phyloP scores from a whole-genome alignment of 1,139 yeast species.

The Candida pseudoviswanathii region DNA sequence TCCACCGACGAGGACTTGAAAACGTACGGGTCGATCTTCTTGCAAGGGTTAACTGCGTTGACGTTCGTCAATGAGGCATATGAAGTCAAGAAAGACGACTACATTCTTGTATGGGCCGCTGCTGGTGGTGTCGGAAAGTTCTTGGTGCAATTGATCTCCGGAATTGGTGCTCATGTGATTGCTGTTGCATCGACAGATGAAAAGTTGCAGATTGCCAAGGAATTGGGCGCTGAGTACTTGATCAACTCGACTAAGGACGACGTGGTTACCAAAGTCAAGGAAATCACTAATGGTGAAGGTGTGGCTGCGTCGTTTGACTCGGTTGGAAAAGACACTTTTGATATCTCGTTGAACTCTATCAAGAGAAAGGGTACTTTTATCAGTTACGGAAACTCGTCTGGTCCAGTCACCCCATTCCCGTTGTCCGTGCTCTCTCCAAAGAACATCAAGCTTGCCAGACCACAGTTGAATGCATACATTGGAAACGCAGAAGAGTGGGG shows the following conservation, averaged over 20 bases:
- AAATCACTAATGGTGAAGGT: slow-evolving; percentile 72
- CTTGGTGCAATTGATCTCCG: slow-evolving; percentile 61
- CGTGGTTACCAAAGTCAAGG: slow-evolving; percentile 57
- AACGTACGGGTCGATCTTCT: slow-evolving; percentile 57
- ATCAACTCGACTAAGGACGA: slow-evolving; percentile 63
- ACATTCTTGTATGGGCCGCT: slow-evolving; percentile 81
- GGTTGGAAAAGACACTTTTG: slow-evolving; percentile 79
- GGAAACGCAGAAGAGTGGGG: slow-evolving; percentile 59
- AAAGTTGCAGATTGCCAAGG: slow-evolving; percentile 60
- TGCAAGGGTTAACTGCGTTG: slow-evolving; percentile 81
- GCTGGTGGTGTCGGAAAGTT: slow-evolving; percentile 91
- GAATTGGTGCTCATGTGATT: slow-evolving; percentile 75
- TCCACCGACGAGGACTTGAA: slow-evolving; percentile 50
- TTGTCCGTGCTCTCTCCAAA: slow-evolving; percentile 56
- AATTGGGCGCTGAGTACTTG: slow-evolving; percentile 73
- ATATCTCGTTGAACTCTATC: slow-evolving; percentile 59
- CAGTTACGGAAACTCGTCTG: slow-evolving; percentile 84
- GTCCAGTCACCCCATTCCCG: slow-evolving; percentile 71
- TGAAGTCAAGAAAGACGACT: slow-evolving; percentile 66
- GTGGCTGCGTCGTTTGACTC: slow-evolving; percentile 77
- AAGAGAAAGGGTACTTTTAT: slow-evolving; percentile 75
- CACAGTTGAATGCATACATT: slow-evolving; percentile 58
- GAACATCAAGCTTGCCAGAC: slow-evolving; percentile 66
- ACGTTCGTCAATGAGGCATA: slow-evolving; percentile 70
- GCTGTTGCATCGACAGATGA: slow-evolving; percentile 81